A percentile compares a stretch with the other conserved stretches of the same genome.
phyloP scores from a whole-genome alignment of 345 rosid genomes.

The Ceriops zippeliana region DNA sequence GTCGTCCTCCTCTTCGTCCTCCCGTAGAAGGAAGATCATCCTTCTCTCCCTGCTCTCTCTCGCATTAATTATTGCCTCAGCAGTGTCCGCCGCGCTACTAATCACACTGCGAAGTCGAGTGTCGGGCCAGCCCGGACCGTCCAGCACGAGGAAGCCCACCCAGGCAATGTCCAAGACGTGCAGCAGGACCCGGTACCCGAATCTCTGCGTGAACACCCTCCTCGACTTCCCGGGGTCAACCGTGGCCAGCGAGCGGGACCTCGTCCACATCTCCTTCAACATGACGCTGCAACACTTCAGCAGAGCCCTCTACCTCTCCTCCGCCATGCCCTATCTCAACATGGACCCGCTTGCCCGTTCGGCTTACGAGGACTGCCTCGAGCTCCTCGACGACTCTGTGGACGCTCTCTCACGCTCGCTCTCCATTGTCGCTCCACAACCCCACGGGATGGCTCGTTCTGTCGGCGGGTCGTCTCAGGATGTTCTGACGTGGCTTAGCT shows the following conservation, averaged over 20 bases:
- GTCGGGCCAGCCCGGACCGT: background rate
- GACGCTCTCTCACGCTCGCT: conserved; percentile 76
- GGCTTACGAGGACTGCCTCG: conserved; percentile 84
- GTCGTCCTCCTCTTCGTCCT: background rate
- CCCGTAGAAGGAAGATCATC: conserved; percentile 36
- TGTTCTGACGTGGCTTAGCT: conserved; percentile 95
- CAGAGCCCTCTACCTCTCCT: conserved; percentile 64
- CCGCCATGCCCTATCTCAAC: conserved; percentile 45
- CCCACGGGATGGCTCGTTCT: background rate
- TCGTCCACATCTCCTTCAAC: conserved; percentile 90
- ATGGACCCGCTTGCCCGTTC: conserved; percentile 65
- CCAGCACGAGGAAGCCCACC: conserved; percentile 49
- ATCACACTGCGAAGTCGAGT: conserved; percentile 35
- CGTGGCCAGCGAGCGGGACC: conserved; percentile 55
- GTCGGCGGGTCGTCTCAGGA: conserved; percentile 42
- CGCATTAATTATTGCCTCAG: conserved; percentile 54
- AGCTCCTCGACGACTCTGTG: conserved; percentile 80
- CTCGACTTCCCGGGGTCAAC: conserved; percentile 63
- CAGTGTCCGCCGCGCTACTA: conserved; percentile 43
- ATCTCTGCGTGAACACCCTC: conserved; percentile 64
- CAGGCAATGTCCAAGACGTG: conserved; percentile 71
- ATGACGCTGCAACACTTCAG: conserved; percentile 80
- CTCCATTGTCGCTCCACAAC: conserved; percentile 34
- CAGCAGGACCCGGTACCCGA: conserved; percentile 57
- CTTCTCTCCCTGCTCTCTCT: conserved; percentile 44